These are phyloP conservation scores for Pterocarpus macrocarpus DNA, from an alignment of 306 rosid genomes.

Conservation along the genomic window DNA sequence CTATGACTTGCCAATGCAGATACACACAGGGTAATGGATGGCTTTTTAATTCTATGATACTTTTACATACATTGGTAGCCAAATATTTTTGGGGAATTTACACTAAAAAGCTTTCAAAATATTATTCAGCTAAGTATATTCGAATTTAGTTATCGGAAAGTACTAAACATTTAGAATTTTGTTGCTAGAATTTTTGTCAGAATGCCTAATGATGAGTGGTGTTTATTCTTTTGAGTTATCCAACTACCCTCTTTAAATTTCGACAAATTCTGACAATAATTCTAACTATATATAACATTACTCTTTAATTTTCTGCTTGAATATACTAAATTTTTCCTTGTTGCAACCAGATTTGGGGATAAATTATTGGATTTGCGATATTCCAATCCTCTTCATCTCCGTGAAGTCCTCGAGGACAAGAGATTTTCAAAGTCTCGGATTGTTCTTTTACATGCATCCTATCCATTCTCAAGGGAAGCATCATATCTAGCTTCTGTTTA, in stretches of 20 bases:
- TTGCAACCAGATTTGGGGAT: slow-evolving; percentile 80
- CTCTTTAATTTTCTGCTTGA: slow-evolving; percentile 15
- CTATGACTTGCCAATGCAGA: slow-evolving; percentile 91
- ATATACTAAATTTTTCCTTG: slow-evolving; percentile 44
- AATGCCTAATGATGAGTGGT: too few species aligned
- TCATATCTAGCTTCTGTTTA: slow-evolving; percentile 89
- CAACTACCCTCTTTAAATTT: too few species aligned
- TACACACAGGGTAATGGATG: slow-evolving; percentile 83
- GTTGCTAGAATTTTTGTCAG: too few species aligned
- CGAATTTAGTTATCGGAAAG: not conserved
- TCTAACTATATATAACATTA: too few species aligned
- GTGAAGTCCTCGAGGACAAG: slow-evolving; percentile 80
- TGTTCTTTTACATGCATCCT: slow-evolving; percentile 90
- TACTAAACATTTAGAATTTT: too few species aligned
- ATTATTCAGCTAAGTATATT: slow-evolving; percentile 1
- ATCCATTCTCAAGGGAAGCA: slow-evolving; percentile 94
- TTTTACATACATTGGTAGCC: slow-evolving; percentile 32
- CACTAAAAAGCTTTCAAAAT: not conserved
- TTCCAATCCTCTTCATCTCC: slow-evolving; percentile 93
- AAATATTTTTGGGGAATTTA: slow-evolving; percentile 30
- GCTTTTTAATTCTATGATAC: slow-evolving; percentile 9
- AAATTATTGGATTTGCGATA: slow-evolving; percentile 84
- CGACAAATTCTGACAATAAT: too few species aligned
- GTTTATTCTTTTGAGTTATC: too few species aligned
- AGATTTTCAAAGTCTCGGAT: slow-evolving; percentile 73